A percentile compares a stretch with the other conserved stretches of the same genome.
Evolutionary conservation across 371 early-diverging fungal genomes (phyloP).

Genomic region (Apophysomyces trapeziformis): DNA sequence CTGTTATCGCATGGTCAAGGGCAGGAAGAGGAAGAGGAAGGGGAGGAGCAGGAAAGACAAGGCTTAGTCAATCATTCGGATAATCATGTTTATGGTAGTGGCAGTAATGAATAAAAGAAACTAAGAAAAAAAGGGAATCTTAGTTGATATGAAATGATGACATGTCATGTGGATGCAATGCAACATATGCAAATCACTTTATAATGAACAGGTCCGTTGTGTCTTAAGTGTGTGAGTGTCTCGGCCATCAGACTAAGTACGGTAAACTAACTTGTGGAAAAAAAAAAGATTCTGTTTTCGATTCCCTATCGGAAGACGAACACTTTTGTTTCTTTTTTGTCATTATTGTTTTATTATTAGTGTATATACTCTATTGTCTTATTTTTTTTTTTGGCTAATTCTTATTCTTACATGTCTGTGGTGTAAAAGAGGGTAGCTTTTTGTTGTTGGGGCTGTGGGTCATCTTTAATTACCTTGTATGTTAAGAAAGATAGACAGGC

Average conservation of each 20-base stretch:
- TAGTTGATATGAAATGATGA: conserved; percentile 8
- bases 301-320: too few relatives aligned
- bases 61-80: background rate
- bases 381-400: background rate
- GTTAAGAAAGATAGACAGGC: too few relatives aligned
- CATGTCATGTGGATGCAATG: conserved; percentile 11
- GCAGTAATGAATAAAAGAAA: background rate
- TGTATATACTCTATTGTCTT: background rate
- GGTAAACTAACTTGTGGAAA: background rate
- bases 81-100: conserved; percentile 3
- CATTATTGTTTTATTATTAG: too few relatives aligned
- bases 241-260: conserved; percentile 3
- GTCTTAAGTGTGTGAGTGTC: too few relatives aligned
- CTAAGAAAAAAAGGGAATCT: background rate
- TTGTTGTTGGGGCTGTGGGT: background rate
- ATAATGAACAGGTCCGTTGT: too few relatives aligned
- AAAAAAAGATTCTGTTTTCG: too few relatives aligned
- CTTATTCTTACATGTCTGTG: background rate
- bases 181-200: background rate
- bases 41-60: background rate
- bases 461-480: too few relatives aligned
- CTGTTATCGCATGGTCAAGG: background rate
- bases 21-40: background rate
- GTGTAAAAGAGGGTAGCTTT: too few relatives aligned
- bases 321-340: too few relatives aligned